Evolutionary conservation across 257 asterid genomes (phyloP).

Genomic region (Primulina tabacum): DNA sequence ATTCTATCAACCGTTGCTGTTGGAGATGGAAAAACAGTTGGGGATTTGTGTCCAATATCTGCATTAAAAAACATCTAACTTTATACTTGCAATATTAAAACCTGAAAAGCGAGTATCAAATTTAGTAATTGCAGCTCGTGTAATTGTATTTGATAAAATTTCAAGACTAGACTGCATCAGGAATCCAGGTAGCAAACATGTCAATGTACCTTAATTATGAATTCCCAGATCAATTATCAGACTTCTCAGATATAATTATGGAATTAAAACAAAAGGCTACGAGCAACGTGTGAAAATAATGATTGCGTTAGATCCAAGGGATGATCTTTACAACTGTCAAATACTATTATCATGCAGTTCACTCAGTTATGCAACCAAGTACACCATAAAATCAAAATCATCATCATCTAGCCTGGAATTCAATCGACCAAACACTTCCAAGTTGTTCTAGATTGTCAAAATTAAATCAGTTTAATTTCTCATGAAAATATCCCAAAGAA

Average conservation of each 20-base stretch:
- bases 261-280: not conserved
- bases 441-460: not conserved
- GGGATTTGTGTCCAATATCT: conserved; percentile 86
- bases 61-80: conserved; percentile 27
- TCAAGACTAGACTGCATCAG: conserved; percentile 3
- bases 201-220: conserved; percentile 5
- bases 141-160: not conserved
- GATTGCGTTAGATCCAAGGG: conserved; percentile 1
- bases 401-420: not conserved
- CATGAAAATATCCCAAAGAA: conserved; percentile 3
- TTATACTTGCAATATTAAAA: not conserved
- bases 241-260: not conserved
- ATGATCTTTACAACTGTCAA: conserved; percentile 5
- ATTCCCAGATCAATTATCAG: not conserved
- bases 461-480: conserved; percentile 4
- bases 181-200: conserved; percentile 6
- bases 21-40: conserved; percentile 87
- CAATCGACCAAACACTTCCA: not conserved
- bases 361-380: not conserved
- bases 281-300: not conserved
- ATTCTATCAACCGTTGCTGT: conserved; percentile 81
- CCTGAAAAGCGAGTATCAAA: conserved; percentile 9
- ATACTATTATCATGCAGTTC: not conserved
- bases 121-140: not conserved
- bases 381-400: conserved; percentile 3